Percentiles rank a stretch among this genome's conserved stretches.
phyloP scores from a whole-genome alignment of 1,284 basidiomycete genomes.

The Wallemia mellicola region DNA sequence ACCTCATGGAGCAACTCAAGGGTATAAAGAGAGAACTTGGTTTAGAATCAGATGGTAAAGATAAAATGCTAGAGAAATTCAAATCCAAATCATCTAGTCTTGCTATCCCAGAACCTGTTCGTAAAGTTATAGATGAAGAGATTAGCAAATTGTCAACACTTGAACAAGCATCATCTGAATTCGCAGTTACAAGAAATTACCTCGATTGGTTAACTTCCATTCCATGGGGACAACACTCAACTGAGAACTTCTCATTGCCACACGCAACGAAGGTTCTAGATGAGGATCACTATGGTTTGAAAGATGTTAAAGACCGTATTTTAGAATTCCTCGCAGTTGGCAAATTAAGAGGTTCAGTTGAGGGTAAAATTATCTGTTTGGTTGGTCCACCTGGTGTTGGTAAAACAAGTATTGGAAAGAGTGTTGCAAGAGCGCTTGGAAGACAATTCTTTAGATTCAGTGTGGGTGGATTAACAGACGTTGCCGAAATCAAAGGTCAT shows the following conservation, averaged over 20 bases:
- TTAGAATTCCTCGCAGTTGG: conserved; percentile 94
- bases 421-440: conserved; percentile 58
- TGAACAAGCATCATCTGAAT: conserved; percentile 24
- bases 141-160: conserved; percentile 57
- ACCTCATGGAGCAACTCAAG: conserved; percentile 93
- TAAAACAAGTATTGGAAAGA: conserved; percentile 80
- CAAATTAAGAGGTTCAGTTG: conserved; percentile 75
- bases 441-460: conserved; percentile 85
- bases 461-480: conserved; percentile 84
- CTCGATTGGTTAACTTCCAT: conserved; percentile 82
- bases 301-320: conserved; percentile 87
- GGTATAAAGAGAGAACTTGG: conserved; percentile 97
- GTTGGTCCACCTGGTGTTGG: conserved; percentile 93
- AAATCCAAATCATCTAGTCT: conserved; percentile 15
- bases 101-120: background rate
- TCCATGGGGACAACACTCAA: conserved; percentile 1
- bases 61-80: conserved; percentile 89
- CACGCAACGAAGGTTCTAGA: conserved; percentile 65
- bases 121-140: conserved; percentile 23
- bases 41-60: conserved; percentile 90
- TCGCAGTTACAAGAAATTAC: conserved; percentile 65
- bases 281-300: conserved; percentile 86
- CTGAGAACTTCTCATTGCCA: conserved; percentile 8
- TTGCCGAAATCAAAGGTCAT: conserved; percentile 97
- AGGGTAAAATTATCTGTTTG: conserved; percentile 93